These are phyloP conservation scores for Leccinum truebloodii DNA, from an alignment of 768 basidiomycete genomes.

Conservation along the genomic window DNA sequence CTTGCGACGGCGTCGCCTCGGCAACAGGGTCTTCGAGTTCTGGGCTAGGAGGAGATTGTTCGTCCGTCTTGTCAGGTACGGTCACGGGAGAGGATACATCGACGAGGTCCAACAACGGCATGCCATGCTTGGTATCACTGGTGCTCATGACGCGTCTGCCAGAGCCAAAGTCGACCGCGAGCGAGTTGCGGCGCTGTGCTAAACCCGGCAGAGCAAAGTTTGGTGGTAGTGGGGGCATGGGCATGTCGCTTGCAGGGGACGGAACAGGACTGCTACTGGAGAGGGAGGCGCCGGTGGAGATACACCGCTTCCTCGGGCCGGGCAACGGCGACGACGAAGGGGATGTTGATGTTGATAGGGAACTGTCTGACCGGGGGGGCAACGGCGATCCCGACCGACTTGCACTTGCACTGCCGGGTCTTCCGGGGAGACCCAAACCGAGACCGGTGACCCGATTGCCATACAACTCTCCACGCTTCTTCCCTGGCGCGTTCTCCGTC, in stretches of 20 bases:
- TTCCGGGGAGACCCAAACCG: constrained; percentile 10
- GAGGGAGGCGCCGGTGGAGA: constrained; percentile 29
- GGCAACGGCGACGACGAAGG: constrained; percentile 5
- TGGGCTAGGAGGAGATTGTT: background rate
- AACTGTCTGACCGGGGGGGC: constrained; percentile 13
- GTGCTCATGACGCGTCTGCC: constrained; percentile 23
- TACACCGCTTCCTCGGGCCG: constrained; percentile 29
- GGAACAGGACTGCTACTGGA: constrained; percentile 10
- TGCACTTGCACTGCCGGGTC: background rate
- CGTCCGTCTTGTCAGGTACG: background rate
- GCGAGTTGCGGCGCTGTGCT: constrained; percentile 30
- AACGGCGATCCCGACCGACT: constrained; percentile 20
- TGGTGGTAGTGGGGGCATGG: constrained; percentile 28
- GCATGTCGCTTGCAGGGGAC: constrained; percentile 15
- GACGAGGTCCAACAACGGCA: background rate
- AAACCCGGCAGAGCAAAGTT: background rate
- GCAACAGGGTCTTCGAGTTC: background rate
- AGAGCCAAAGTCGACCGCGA: constrained; percentile 26
- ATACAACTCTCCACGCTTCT: constrained; percentile 66
- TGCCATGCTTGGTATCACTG: constrained; percentile 8
- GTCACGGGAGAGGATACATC: constrained; percentile 3
- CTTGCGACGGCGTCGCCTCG: background rate
- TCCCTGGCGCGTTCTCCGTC: constrained; percentile 45
- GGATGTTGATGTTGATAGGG: constrained; percentile 7
- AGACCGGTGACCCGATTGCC: constrained; percentile 62